phyloP scores from a whole-genome alignment of 2,329 filamentous ascomycete genomes.

The Ophiostoma tasmaniense region DNA sequence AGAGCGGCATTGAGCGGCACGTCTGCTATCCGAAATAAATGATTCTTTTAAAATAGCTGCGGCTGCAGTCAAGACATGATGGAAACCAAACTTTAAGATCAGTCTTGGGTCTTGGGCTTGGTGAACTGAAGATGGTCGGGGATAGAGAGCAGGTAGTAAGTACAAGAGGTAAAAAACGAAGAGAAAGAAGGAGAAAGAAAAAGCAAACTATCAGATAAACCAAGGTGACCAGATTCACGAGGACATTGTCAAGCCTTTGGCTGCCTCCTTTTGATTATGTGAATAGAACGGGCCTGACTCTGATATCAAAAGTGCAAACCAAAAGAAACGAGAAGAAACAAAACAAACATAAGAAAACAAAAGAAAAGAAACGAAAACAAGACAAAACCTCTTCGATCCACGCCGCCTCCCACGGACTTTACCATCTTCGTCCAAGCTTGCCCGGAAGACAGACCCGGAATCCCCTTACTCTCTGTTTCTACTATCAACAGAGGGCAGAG shows the following conservation, averaged over 20 bases:
- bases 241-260: too few relatives aligned
- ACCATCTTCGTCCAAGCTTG: background rate
- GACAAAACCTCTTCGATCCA: background rate
- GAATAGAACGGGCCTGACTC: too few relatives aligned
- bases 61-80: background rate
- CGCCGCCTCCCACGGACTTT: background rate
- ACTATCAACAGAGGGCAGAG: too few relatives aligned
- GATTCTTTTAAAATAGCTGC: background rate
- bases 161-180: too few relatives aligned
- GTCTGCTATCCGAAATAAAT: background rate
- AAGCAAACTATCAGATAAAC: too few relatives aligned
- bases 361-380: background rate
- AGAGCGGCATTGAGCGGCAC: background rate
- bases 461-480: too few relatives aligned
- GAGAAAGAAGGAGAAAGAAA: too few relatives aligned
- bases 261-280: too few relatives aligned
- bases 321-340: background rate
- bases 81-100: background rate
- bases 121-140: too few relatives aligned
- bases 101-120: background rate
- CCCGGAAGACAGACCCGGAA: background rate
- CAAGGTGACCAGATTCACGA: too few relatives aligned
- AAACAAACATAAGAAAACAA: background rate
- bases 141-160: too few relatives aligned
- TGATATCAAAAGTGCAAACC: background rate